Evolutionary conservation across 192 early-diverging fungal species (phyloP), one percentile per base, ranked within the genome.

Genomic region (Funneliformis geosporum): DNA sequence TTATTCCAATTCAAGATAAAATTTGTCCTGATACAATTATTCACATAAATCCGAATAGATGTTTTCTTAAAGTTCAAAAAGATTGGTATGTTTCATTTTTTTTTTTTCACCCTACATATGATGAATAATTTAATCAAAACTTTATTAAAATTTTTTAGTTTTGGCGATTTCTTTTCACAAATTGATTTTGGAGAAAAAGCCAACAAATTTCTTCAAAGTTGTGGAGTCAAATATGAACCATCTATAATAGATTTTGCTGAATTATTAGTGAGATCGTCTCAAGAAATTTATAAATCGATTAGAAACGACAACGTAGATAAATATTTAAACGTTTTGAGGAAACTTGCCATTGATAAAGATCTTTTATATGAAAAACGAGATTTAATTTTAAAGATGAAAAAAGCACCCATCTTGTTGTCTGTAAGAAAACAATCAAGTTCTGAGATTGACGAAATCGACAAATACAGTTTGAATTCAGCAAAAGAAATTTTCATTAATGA

Each of bases 171-270:
- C 7, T 86, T 92, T 75, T 78, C 82, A 1, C 89, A 85, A 27
- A 83, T 92, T 44, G 92, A 95, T 80, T 96, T 95, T 84, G 94
- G 94, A 2, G 61, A 83, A 0, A 59, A 82, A 1, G 95, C 93
- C 9, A 93, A 95, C 79, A 82, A 85, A 10, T 97, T 97, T 75
- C 82, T 97, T 60, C 89, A 90, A 42, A 86, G 90, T 5, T 97
- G 96, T 78, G 96, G 96, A 60, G 93, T 95, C 14, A 92, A 92
- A 72, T 90, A 93, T 50, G 92, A 95, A 68, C 96, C 96, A 0
- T 89, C 93, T 0, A 89, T 92, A 2, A 59, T 88, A 14, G 96
- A 97, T 62, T 76, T 95, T 44, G 89, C 95, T 0, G 78, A 86
- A 14, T 84, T 90, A 69, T 81, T 97, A 11, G 88, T 94, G 0